Percentiles rank a stretch among this genome's conserved stretches.
Evolutionary conservation across 495 filamentous ascomycete genomes (phyloP).

Genomic region (Tuber aestivum): DNA sequence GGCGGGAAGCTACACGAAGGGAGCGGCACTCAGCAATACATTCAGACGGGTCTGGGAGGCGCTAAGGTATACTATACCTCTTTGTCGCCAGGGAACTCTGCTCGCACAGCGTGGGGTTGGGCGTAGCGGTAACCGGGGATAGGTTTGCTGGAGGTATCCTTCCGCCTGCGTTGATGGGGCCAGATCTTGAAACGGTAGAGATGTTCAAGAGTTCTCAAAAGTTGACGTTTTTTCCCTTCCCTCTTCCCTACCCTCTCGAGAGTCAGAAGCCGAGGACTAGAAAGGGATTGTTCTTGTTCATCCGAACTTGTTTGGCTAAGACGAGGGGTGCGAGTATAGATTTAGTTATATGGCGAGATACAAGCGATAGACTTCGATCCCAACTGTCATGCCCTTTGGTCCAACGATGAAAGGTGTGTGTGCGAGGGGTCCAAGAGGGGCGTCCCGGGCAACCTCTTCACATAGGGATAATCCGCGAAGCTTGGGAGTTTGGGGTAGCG

Average conservation of each 20-base stretch:
- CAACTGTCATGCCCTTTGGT: background rate
- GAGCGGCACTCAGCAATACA: slow-evolving; percentile 19
- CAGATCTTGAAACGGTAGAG: background rate
- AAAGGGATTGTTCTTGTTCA: slow-evolving; percentile 20
- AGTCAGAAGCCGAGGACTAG: background rate
- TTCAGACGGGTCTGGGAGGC: slow-evolving; percentile 22
- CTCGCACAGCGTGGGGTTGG: slow-evolving; percentile 23
- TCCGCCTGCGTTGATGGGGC: slow-evolving; percentile 1
- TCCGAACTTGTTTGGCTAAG: slow-evolving; percentile 21
- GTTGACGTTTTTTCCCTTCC: background rate
- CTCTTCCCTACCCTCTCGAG: background rate
- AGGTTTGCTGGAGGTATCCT: slow-evolving; percentile 21
- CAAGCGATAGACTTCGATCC: background rate
- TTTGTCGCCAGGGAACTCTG: slow-evolving; percentile 34
- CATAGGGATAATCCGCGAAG: background rate
- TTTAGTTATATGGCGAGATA: background rate
- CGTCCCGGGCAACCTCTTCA: background rate
- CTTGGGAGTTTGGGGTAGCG: slow-evolving; percentile 14
- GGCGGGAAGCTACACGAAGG: slow-evolving; percentile 29
- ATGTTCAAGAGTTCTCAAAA: background rate
- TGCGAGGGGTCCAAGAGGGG: background rate
- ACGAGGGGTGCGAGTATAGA: background rate
- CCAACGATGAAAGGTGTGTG: background rate
- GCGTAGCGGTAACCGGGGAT: slow-evolving; percentile 8
- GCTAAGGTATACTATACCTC: slow-evolving; percentile 33